These are phyloP conservation scores for Xerocomellus amylosporus DNA, from an alignment of 768 basidiomycete genomes.

Conservation along the genomic window DNA sequence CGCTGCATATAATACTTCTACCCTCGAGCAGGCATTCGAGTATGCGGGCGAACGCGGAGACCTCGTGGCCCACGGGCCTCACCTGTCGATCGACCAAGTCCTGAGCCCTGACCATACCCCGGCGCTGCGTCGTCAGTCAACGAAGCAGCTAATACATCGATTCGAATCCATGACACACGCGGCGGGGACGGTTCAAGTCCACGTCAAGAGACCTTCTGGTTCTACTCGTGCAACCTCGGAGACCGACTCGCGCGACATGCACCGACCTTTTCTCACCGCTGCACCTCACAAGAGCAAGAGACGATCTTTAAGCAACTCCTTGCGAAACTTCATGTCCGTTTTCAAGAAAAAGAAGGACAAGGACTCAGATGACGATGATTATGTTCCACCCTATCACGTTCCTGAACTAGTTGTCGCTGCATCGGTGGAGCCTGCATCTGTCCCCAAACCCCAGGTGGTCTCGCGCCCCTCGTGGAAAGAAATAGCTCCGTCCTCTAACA, in stretches of 20 bases:
- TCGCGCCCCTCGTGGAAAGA: slow-evolving; percentile 2
- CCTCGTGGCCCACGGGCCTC: not conserved
- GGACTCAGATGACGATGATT: slow-evolving; percentile 29
- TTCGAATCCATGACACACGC: slow-evolving; percentile 46
- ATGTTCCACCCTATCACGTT: not conserved
- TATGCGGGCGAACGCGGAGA: not conserved
- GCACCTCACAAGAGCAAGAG: slow-evolving; percentile 40
- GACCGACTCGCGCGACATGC: slow-evolving; percentile 9
- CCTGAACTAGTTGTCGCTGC: slow-evolving; percentile 4
- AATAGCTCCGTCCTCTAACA: not conserved
- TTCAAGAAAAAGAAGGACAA: slow-evolving; percentile 48
- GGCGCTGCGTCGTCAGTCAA: slow-evolving; percentile 36
- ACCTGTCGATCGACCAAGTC: slow-evolving; percentile 2
- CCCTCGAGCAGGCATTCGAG: not conserved
- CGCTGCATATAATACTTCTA: not conserved
- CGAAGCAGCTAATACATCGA: slow-evolving; percentile 52
- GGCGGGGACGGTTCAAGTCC: slow-evolving; percentile 6
- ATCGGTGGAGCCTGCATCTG: not conserved
- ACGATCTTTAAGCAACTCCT: slow-evolving; percentile 57
- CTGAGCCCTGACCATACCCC: not conserved
- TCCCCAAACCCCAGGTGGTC: not conserved
- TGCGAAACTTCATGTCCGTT: slow-evolving; percentile 60
- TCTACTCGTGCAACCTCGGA: slow-evolving; percentile 17
- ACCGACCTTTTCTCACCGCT: slow-evolving; percentile 17
- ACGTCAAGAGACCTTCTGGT: slow-evolving; percentile 5